Percentiles rank a stretch among this genome's conserved stretches.
Conservation (phyloP, 495 filamentous ascomycete species). For the Penicillium paxilli region DNA sequence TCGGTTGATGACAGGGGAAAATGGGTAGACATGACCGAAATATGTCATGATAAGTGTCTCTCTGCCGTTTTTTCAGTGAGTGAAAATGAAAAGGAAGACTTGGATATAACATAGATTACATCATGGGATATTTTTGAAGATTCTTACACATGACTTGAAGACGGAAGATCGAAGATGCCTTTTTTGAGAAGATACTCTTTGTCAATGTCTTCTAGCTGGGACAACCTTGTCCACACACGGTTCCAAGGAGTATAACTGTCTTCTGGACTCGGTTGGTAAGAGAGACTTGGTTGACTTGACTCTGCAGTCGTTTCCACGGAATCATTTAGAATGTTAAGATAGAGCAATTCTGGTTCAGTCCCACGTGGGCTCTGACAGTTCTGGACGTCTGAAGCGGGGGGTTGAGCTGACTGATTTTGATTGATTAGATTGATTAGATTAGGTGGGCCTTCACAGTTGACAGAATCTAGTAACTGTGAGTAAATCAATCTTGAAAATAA, state of each 20-base stretch:
- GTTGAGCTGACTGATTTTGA: background rate
- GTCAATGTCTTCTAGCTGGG: background rate
- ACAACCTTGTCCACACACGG: background rate
- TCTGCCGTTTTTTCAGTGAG: background rate
- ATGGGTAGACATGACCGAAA: background rate
- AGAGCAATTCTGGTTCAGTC: background rate
- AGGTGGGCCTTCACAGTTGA: background rate
- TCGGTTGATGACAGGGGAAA: background rate
- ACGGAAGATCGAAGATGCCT: background rate
- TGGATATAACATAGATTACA: too few species aligned
- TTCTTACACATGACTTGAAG: background rate
- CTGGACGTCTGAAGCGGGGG: too few species aligned
- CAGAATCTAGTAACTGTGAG: too few species aligned
- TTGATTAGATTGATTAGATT: background rate
- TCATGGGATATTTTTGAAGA: background rate
- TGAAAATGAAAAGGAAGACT: background rate
- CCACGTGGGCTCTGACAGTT: background rate
- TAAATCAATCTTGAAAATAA: too few species aligned
- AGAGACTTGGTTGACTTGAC: background rate
- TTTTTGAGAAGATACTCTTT: background rate
- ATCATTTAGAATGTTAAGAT: background rate
- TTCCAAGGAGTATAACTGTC: background rate
- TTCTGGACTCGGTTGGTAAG: background rate
- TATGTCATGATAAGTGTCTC: background rate
- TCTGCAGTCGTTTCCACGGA: background rate